These are phyloP conservation scores for Nitzschia sp. DNA, from an alignment of 108 stramenopile genomes.

Conservation along the genomic window DNA sequence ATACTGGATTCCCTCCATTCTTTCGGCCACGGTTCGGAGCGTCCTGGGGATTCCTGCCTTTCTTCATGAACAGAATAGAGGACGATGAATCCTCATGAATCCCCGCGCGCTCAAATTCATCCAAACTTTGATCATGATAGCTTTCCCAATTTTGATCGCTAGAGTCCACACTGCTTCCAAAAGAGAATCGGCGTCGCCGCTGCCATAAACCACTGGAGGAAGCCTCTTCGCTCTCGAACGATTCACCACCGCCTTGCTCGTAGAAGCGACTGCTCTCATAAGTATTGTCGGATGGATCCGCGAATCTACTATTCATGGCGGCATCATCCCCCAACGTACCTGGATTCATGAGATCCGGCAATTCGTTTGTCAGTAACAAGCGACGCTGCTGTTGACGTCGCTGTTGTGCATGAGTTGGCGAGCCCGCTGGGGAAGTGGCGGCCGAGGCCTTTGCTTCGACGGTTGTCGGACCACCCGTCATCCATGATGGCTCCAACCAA, in stretches of 20 bases:
- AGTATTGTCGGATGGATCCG: not conserved
- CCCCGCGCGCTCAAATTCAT: not conserved
- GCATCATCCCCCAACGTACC: not conserved
- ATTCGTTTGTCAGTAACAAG: not conserved
- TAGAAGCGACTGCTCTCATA: not conserved
- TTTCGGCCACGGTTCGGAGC: not conserved
- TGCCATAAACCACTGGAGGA: constrained; percentile 3
- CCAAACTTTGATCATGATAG: constrained; percentile 9
- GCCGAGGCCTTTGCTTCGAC: constrained; percentile 7
- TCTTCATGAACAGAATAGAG: not conserved
- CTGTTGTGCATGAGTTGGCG: not conserved
- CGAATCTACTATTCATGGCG: not conserved
- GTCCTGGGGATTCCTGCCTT: not conserved
- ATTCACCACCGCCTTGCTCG: not conserved
- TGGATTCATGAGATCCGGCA: not conserved
- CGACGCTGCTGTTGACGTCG: constrained; percentile 8
- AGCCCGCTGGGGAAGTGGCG: not conserved
- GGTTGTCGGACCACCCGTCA: constrained; percentile 53
- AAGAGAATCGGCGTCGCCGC: constrained; percentile 4
- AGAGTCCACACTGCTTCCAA: constrained; percentile 19
- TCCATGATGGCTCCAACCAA: constrained; percentile 93
- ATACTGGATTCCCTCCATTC: no score
- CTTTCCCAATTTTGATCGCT: not conserved
- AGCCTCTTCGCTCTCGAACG: not conserved
- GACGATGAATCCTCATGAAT: constrained; percentile 20